Base-by-base conservation (phyloP, 2,329 filamentous ascomycete genomes). In the Reticulascus tulasneorum region DNA sequence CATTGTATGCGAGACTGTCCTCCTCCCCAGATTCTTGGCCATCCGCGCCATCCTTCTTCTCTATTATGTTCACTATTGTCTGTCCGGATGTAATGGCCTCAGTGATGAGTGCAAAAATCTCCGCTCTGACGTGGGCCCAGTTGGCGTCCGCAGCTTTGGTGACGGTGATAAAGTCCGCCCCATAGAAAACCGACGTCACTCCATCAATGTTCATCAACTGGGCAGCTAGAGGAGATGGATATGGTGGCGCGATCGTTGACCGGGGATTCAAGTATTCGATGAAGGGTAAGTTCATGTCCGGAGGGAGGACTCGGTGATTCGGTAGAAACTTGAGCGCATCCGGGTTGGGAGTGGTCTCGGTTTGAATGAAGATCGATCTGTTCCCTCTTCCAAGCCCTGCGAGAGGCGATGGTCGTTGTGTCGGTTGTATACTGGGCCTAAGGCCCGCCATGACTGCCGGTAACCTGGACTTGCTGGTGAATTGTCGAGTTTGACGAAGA, bases 301-400 rank as follows among this genome's bases (percentile, higher is more conserved):
- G 73, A 16, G 93, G 91, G 2, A 98, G 76, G 33, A 98, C 80
- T 24, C 77, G 78, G 62, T 88, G 82, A 64, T 96, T 95, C 3
- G 93, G 93, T 24, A 94, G 77, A 66, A 98, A 98, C 67, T 98
- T 98, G 54, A 97, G 75, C 22, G 89, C 90, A 67, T 97, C 89
- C n/a, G 81, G 73, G 64, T 98, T 98, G 18, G 93, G 93, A 2
- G 93, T 98, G 47, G 76, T 78, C 58, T 97, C 91, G 6, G 91
- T 97, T 66, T 98, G 93, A 56, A 98, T 98, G 70, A 97, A 98
- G 62, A 98, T 94, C 17, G 81, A 89, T 47, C 91, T 82, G 41
- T 59, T 59, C 32, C 66, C 65, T 35, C 54, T 53, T 20, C 58
- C 52, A 33, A 53, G 47, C 27, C 51, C 36, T 42, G 48, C 46